These are phyloP conservation scores for Xylaria digitata DNA, from an alignment of 2,329 filamentous ascomycete species.

Conservation along the genomic window DNA sequence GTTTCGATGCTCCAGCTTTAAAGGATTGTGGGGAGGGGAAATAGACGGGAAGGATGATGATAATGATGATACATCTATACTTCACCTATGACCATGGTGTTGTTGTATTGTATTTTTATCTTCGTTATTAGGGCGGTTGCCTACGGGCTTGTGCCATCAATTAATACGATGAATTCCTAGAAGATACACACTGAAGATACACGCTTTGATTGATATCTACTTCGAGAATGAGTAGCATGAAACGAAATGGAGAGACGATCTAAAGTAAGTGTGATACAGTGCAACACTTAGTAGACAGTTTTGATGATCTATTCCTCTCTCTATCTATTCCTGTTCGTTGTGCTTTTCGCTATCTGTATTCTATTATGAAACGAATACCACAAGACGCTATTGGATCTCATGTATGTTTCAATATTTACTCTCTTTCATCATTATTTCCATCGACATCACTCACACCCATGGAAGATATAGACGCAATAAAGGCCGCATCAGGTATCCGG, in stretches of 20 bases:
- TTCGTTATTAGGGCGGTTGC: not conserved
- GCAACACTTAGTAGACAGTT: not conserved
- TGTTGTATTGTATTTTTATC: conserved; percentile 24
- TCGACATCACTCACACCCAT: too few species aligned
- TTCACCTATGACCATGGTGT: conserved; percentile 3
- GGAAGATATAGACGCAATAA: too few species aligned
- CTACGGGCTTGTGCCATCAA: not conserved
- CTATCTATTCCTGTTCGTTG: not conserved
- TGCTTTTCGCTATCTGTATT: conserved; percentile 11
- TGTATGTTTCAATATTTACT: too few species aligned
- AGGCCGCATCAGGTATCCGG: too few species aligned
- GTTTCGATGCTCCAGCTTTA: conserved; percentile 1
- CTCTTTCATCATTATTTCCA: too few species aligned
- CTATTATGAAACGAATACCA: not conserved
- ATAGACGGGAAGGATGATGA: conserved; percentile 11
- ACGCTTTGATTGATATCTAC: not conserved
- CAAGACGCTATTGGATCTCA: conserved; percentile 1
- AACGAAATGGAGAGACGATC: not conserved
- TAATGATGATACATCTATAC: conserved; percentile 12
- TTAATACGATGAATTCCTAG: conserved; percentile 3
- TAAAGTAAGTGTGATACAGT: not conserved
- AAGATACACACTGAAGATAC: not conserved
- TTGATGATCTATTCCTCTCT: not conserved
- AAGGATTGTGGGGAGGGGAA: conserved; percentile 1
- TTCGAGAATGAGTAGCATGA: not conserved